These are phyloP conservation scores for Gynostemma pentaphyllum DNA, from an alignment of 306 rosid genomes.

Conservation along the genomic window DNA sequence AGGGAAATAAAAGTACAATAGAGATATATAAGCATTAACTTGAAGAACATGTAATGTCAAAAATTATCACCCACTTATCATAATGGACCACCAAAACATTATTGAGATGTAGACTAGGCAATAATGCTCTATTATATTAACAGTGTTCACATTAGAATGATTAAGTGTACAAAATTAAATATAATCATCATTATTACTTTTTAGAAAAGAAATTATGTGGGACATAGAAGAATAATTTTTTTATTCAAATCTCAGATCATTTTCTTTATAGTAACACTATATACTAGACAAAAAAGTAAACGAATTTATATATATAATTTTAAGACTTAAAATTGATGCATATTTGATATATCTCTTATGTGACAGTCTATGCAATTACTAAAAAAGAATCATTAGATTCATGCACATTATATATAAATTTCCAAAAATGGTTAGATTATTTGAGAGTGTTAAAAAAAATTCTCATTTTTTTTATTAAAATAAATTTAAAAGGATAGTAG, in stretches of 20 bases:
- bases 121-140: no score
- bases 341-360: no score
- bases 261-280: not conserved
- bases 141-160: conserved; percentile 1
- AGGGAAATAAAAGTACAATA: not conserved
- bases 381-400: no score
- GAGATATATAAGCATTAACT: not conserved
- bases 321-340: no score
- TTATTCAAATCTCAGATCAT: not conserved
- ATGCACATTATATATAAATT: no score
- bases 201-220: not conserved
- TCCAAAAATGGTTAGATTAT: no score
- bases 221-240: not conserved
- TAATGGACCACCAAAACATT: not conserved
- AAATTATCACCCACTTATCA: conserved; percentile 10
- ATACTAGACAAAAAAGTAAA: not conserved
- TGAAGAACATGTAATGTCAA: not conserved
- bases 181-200: not conserved
- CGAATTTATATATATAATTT: not conserved
- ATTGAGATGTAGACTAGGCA: conserved; percentile 1
- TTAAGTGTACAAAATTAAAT: not conserved
- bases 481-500: no score
- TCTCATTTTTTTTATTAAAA: no score
- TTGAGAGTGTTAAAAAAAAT: no score
- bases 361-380: no score